Conservation (phyloP, 805 yeast genomes). For the Metschnikowia continentalis region DNA sequence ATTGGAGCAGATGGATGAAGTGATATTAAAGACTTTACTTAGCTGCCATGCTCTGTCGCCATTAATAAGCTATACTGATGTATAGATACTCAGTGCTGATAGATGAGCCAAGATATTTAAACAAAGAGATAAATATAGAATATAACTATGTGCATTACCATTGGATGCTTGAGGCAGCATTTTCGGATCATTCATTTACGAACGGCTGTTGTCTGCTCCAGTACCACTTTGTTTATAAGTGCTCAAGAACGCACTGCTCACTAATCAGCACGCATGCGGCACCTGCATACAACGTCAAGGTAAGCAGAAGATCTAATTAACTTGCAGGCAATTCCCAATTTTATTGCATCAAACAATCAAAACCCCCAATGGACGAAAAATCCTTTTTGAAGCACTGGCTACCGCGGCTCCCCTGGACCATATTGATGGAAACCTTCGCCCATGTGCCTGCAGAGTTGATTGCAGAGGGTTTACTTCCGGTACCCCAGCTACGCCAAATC, state of each 20-base stretch:
- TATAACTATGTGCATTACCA: background rate
- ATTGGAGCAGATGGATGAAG: too few species aligned
- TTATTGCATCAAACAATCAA: background rate
- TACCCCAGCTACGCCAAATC: slow-evolving; percentile 19
- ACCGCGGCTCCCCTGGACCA: slow-evolving; percentile 13
- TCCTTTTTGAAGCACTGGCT: slow-evolving; percentile 9
- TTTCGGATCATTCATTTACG: background rate
- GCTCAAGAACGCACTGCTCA: background rate
- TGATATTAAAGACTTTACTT: background rate
- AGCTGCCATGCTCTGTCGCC: background rate
- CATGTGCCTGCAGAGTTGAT: slow-evolving; percentile 10
- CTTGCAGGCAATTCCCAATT: background rate
- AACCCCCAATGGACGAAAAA: slow-evolving; percentile 4
- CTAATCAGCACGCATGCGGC: background rate
- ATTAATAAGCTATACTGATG: background rate
- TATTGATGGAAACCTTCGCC: slow-evolving; percentile 9
- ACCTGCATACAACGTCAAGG: background rate
- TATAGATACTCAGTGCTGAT: background rate
- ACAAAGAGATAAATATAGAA: background rate
- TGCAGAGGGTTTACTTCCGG: slow-evolving; percentile 10
- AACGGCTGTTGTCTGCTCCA: background rate
- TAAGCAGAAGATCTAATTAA: background rate
- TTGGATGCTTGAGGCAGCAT: background rate
- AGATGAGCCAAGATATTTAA: background rate
- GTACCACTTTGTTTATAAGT: background rate